phyloP scores from a whole-genome alignment of 495 filamentous ascomycete genomes.

The Staphylotrichum tortipilum region DNA sequence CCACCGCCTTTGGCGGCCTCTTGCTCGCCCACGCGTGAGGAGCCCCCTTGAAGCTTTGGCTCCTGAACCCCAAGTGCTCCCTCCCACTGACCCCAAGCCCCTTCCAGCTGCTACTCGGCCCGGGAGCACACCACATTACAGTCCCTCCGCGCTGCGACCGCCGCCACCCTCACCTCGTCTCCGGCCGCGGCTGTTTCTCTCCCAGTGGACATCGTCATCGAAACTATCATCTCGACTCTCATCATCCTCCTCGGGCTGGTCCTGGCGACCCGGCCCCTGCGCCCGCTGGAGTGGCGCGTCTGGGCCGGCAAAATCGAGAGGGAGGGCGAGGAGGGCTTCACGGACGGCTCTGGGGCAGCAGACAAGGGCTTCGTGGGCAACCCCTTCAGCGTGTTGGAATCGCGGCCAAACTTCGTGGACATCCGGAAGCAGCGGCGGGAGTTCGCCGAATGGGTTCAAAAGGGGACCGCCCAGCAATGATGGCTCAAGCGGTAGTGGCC shows the following conservation, averaged over 20 bases:
- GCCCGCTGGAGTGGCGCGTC: constrained; percentile 71
- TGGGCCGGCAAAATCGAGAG: constrained; percentile 79
- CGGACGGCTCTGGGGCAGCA: constrained; percentile 55
- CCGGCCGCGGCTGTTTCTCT: constrained; percentile 35
- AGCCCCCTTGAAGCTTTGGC: background rate
- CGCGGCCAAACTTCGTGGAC: constrained; percentile 41
- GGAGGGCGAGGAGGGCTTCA: constrained; percentile 61
- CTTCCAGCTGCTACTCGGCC: constrained; percentile 70
- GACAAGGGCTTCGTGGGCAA: constrained; percentile 46
- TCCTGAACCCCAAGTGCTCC: background rate
- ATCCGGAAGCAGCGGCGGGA: constrained; percentile 63
- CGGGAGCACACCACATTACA: constrained; percentile 71
- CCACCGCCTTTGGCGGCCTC: constrained; percentile 56
- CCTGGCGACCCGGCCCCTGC: constrained; percentile 55
- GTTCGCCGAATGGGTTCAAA: constrained; percentile 64
- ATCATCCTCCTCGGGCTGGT: constrained; percentile 64
- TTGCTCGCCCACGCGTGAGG: constrained; percentile 70
- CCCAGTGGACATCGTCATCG: constrained; percentile 69
- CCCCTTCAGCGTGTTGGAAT: constrained; percentile 38
- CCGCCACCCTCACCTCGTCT: constrained; percentile 37
- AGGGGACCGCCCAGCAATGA: constrained; percentile 5
- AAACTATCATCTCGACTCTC: constrained; percentile 64
- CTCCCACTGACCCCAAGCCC: constrained; percentile 1
- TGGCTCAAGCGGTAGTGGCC: too few species aligned
- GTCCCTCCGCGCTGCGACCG: constrained; percentile 44